Conservation (phyloP, 1,284 basidiomycete genomes). For the Cerrena zonata region DNA sequence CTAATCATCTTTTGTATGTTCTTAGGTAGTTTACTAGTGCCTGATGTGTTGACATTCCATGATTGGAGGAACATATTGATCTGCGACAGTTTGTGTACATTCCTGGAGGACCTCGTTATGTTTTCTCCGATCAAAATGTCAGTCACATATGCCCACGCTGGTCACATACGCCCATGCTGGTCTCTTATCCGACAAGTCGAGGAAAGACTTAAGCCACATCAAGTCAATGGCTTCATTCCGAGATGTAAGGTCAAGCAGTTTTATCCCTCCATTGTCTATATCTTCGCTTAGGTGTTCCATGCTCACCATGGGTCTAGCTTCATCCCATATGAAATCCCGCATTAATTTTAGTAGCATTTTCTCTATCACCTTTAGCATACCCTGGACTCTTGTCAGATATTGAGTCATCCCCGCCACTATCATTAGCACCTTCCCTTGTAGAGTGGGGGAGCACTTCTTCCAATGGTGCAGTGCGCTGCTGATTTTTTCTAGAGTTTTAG, state of each 20-base stretch:
- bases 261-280: conserved; percentile 18
- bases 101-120: background rate
- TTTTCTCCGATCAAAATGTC: conserved; percentile 13
- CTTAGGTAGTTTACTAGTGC: conserved; percentile 2
- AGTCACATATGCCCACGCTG: conserved; percentile 20
- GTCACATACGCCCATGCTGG: no score
- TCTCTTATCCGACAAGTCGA: conserved; percentile 9
- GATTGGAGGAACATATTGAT: conserved; percentile 15
- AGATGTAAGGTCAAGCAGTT: conserved; percentile 17
- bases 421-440: conserved; percentile 19
- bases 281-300: conserved; percentile 5
- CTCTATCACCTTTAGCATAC: conserved; percentile 18
- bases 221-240: conserved; percentile 25
- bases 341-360: conserved; percentile 6
- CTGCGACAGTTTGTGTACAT: background rate
- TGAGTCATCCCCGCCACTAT: conserved; percentile 16
- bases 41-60: conserved; percentile 11
- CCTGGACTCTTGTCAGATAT: no score
- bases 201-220: conserved; percentile 20
- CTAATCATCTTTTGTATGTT: conserved; percentile 5
- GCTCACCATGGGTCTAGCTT: conserved; percentile 2
- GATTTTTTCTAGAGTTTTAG: conserved; percentile 15
- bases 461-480: conserved; percentile 13
- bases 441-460: conserved; percentile 12
- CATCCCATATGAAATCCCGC: conserved; percentile 19